Evolutionary conservation across 805 yeast genomes (phyloP).

Genomic region (Pichia thaimueangensis): DNA sequence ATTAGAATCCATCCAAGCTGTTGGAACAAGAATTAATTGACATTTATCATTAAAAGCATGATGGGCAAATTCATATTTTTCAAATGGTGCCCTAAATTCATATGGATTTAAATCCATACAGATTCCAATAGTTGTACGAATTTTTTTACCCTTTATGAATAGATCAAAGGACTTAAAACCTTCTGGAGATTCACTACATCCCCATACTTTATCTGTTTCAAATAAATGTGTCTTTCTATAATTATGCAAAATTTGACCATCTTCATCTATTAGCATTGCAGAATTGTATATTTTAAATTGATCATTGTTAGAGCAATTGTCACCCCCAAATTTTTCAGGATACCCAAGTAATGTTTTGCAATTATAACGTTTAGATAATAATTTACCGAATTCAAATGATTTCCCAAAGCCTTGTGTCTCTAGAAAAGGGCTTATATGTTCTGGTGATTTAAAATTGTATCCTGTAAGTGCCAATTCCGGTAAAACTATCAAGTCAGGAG

Average conservation of each 20-base stretch:
- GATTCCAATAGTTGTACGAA: slow-evolving; percentile 64
- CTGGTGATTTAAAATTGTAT: slow-evolving; percentile 51
- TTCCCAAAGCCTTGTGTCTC: slow-evolving; percentile 37
- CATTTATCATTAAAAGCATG: slow-evolving; percentile 42
- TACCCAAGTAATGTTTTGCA: slow-evolving; percentile 78
- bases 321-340: slow-evolving; percentile 56
- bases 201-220: slow-evolving; percentile 77
- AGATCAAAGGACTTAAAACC: slow-evolving; percentile 51
- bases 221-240: slow-evolving; percentile 75
- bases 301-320: no score
- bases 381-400: slow-evolving; percentile 50
- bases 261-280: slow-evolving; percentile 55
- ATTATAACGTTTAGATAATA: slow-evolving; percentile 39
- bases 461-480: slow-evolving; percentile 88
- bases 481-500: slow-evolving; percentile 62
- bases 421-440: slow-evolving; percentile 50
- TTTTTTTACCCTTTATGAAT: slow-evolving; percentile 23
- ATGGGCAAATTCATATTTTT: slow-evolving; percentile 61
- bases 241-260: slow-evolving; percentile 53
- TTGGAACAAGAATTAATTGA: slow-evolving; percentile 64
- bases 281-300: slow-evolving; percentile 51
- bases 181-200: slow-evolving; percentile 59
- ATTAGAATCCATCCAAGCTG: slow-evolving; percentile 72
- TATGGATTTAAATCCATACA: slow-evolving; percentile 95
- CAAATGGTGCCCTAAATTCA: slow-evolving; percentile 74